Conservation (phyloP, 805 yeast species). For the Wickerhamomyces subpelliculosus region DNA sequence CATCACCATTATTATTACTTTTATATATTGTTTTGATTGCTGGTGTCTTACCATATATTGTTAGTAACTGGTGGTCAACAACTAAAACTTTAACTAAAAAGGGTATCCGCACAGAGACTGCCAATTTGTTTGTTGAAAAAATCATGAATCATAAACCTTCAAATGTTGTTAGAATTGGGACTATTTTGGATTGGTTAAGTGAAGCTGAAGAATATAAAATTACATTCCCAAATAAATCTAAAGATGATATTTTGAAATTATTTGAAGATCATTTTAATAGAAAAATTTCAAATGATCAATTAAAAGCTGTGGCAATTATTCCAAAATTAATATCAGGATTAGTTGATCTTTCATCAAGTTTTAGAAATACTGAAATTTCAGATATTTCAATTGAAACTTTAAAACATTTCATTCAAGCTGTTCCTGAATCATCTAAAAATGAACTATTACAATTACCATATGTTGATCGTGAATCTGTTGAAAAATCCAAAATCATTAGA, state of each 20-base stretch:
- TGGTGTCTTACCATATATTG: constrained; percentile 68
- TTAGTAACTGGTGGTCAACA: constrained; percentile 85
- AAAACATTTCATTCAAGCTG: constrained; percentile 71
- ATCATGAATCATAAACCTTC: constrained; percentile 72
- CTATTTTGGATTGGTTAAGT: constrained; percentile 52
- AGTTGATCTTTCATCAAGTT: constrained; percentile 73
- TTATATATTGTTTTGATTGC: constrained; percentile 70
- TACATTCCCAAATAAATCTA: constrained; percentile 32
- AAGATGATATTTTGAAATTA: constrained; percentile 42
- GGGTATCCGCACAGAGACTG: constrained; percentile 82
- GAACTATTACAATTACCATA: constrained; percentile 80
- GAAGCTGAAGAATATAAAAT: constrained; percentile 58
- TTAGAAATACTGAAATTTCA: constrained; percentile 66
- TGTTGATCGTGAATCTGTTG: constrained; percentile 43
- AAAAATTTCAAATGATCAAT: constrained; percentile 31
- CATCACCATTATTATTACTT: constrained; percentile 57
- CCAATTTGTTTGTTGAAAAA: constrained; percentile 64
- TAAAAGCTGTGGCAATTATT: constrained; percentile 52
- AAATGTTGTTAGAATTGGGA: constrained; percentile 47
- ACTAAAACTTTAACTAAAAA: constrained; percentile 74
- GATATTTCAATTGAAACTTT: constrained; percentile 56
- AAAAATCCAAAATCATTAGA: constrained; percentile 40
- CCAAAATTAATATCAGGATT: constrained; percentile 65
- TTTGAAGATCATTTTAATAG: constrained; percentile 57
- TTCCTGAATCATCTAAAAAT: constrained; percentile 45